These are phyloP conservation scores for Echium plantagineum DNA, from an alignment of 257 asterid species.

Conservation along the genomic window DNA sequence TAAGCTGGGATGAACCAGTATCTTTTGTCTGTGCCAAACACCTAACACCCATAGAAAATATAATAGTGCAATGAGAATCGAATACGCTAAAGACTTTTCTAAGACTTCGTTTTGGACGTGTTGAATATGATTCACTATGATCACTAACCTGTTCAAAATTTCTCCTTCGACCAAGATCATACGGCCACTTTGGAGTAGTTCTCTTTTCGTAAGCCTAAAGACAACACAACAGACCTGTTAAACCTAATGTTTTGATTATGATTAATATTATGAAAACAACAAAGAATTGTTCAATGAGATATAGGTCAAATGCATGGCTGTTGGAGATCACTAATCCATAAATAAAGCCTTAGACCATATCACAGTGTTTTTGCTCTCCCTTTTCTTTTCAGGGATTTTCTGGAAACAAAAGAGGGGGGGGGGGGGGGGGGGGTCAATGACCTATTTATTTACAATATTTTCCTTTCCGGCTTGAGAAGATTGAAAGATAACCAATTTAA, in stretches of 20 bases:
- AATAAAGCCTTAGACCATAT: too few species aligned
- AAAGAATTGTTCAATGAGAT: neutral
- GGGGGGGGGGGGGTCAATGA: too few species aligned
- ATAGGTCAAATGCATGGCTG: neutral
- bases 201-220: slow-evolving; percentile 89
- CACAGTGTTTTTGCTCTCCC: too few species aligned
- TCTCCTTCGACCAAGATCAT: slow-evolving; percentile 87
- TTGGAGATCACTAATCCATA: too few species aligned
- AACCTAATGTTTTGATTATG: neutral
- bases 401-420: too few species aligned
- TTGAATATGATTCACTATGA: neutral
- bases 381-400: too few species aligned
- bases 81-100: neutral
- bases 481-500: neutral
- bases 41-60: slow-evolving; percentile 20
- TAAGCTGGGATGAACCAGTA: slow-evolving; percentile 55
- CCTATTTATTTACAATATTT: neutral
- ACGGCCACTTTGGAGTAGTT: slow-evolving; percentile 83
- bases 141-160: slow-evolving; percentile 46
- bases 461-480: neutral
- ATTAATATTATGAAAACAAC: neutral
- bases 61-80: neutral
- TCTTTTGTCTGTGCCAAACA: slow-evolving; percentile 46
- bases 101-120: too few species aligned
- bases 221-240: slow-evolving; percentile 13